Conservation (phyloP, 352 stramenopile genomes). For the Phytophthora ohioensis region DNA sequence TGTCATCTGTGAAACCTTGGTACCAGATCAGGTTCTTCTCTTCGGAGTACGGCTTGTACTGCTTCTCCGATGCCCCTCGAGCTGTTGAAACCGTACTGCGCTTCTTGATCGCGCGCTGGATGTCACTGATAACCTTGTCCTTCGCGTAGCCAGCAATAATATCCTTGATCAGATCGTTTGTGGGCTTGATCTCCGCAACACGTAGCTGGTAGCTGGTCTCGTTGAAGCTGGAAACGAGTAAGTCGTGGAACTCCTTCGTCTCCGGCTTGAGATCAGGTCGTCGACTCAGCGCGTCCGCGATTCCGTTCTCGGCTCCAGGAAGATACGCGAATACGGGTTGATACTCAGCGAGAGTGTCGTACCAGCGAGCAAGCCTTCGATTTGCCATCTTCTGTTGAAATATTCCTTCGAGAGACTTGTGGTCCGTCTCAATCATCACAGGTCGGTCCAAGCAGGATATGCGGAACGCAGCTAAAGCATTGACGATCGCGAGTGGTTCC, state of each 20-base stretch:
- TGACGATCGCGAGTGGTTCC: too few relatives aligned
- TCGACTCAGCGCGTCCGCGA: not conserved
- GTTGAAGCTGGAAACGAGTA: slow-evolving; percentile 21
- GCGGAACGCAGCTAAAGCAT: too few relatives aligned
- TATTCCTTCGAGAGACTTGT: too few relatives aligned
- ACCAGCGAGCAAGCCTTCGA: too few relatives aligned
- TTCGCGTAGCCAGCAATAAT: slow-evolving; percentile 12
- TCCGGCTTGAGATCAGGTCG: slow-evolving; percentile 18
- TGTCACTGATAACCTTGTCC: slow-evolving; percentile 12
- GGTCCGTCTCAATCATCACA: too few relatives aligned
- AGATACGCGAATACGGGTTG: too few relatives aligned
- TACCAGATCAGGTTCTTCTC: not conserved
- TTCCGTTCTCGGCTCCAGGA: too few relatives aligned
- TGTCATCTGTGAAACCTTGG: too few relatives aligned
- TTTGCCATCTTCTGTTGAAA: too few relatives aligned
- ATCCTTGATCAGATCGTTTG: slow-evolving; percentile 3
- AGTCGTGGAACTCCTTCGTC: slow-evolving; percentile 25
- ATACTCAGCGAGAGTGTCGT: too few relatives aligned
- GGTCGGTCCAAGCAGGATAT: too few relatives aligned
- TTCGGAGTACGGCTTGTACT: slow-evolving; percentile 16
- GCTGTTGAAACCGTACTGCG: not conserved
- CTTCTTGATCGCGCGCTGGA: slow-evolving; percentile 10
- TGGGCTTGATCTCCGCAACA: slow-evolving; percentile 6
- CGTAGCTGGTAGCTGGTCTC: slow-evolving; percentile 16
- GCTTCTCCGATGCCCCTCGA: not conserved